Evolutionary conservation across 768 basidiomycete genomes (phyloP), one percentile per base, ranked within the genome.

Genomic region (Leccinum rimulosum): DNA sequence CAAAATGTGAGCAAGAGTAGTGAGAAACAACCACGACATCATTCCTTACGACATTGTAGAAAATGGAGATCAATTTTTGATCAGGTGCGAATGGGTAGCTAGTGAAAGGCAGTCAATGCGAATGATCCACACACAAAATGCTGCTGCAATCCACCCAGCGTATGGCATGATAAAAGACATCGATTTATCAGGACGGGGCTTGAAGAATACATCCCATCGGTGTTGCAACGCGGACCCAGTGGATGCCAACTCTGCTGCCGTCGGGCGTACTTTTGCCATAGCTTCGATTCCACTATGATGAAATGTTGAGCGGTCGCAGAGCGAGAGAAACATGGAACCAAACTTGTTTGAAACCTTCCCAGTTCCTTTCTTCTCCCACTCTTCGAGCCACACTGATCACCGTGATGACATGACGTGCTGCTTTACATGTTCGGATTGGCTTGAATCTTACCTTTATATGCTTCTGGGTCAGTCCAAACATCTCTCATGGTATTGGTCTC

Each of bases 261-360:
- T 47, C 19, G 45, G 45, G 45, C 45, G 45, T 9, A 47, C 60
- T 67, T 47, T 47, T 22, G 22, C 45, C 19, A 47, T 22, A 47
- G 45, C 45, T 47, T 47, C 45, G 4, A 47, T 47, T 22, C 45
- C 45, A 22, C 45, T 47, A 15, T 6, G 19, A 47, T 22, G n/a
- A 2, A 47, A n/a, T 6, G 43, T 10, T 58, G 10, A 61, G 25
- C 6, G 11, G 12, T 19, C 11, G 3, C 11, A 47, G n/a, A 28
- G 30, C 45, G n/a, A 1, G 49, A 1, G 12, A 45, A 2, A 36
- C 19, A 15, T 6, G 10, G 12, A 9, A 58, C 2, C 77, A 3
- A 31, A 86, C 87, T 83, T 87, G 61, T 81, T 77, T 1, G 83
- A 76, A 63, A 87, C 73, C 45, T 81, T 65, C 2, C 84, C 84